Evolutionary conservation across 192 early-diverging fungal genomes (phyloP).

Genomic region (Linnemannia schmuckeri): DNA sequence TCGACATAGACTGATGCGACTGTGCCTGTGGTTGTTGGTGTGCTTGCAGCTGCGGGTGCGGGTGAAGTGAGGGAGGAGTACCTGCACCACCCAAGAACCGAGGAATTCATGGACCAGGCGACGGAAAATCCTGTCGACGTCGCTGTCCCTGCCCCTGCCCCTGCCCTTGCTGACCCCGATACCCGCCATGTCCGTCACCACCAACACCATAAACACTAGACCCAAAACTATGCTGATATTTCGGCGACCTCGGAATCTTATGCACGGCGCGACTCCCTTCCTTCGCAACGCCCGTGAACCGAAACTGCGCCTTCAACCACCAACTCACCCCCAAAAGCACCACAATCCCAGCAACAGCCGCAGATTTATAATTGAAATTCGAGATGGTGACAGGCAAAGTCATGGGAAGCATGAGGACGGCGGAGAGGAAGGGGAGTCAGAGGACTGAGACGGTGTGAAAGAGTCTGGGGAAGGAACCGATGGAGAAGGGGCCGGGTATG

Average conservation of each 20-base stretch:
- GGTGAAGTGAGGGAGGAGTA: not conserved
- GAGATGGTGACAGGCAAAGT: conserved; percentile 29
- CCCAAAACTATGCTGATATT: not conserved
- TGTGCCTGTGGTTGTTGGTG: not conserved
- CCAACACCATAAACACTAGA: not conserved
- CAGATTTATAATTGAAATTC: conserved; percentile 34
- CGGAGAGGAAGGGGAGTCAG: conserved; percentile 34
- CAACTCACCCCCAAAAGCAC: conserved; percentile 18
- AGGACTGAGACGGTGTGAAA: conserved; percentile 32
- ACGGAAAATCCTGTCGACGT: not conserved
- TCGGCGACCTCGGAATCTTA: not conserved
- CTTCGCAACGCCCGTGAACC: conserved; percentile 36
- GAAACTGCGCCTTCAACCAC: conserved; percentile 37
- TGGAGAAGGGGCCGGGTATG: conserved; percentile 20
- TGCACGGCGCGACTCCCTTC: conserved; percentile 24
- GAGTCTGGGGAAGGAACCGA: conserved; percentile 10
- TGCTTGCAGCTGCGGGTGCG: not conserved
- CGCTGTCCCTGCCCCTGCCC: not conserved
- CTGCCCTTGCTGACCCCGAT: not conserved
- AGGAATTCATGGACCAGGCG: not conserved
- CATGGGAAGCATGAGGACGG: conserved; percentile 33
- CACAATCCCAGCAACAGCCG: not conserved
- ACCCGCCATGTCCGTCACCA: not conserved
- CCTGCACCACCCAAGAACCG: not conserved
- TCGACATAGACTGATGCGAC: not conserved